Percentiles rank a stretch among this genome's conserved stretches.
Conservation (phyloP, 2,329 filamentous ascomycete genomes). For the Sporothrix curviconia region DNA sequence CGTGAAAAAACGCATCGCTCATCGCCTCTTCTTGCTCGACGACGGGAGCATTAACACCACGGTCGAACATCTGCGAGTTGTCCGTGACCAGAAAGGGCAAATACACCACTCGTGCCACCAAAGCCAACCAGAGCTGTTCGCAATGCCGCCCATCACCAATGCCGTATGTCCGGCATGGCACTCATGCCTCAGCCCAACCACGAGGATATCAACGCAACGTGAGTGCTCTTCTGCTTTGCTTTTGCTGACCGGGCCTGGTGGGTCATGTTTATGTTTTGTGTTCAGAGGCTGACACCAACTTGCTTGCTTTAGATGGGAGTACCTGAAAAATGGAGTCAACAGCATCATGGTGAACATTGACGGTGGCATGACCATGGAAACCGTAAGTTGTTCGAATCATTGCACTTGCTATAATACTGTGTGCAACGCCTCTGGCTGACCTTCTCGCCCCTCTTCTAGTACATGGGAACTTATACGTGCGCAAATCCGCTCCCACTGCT, state of each 20-base stretch:
- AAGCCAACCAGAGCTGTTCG: background rate
- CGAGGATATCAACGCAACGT: constrained; percentile 22
- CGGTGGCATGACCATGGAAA: constrained; percentile 88
- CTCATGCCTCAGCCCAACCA: constrained; percentile 17
- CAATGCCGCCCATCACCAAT: constrained; percentile 15
- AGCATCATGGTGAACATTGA: constrained; percentile 91
- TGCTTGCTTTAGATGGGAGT: constrained; percentile 63
- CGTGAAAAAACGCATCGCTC: no score
- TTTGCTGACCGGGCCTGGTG: no score
- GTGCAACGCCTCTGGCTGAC: background rate
- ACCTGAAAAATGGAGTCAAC: constrained; percentile 79
- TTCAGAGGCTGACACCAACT: no score
- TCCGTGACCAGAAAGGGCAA: no score
- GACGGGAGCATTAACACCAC: no score
- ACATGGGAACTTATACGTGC: constrained; percentile 95
- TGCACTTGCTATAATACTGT: background rate
- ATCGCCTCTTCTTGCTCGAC: no score
- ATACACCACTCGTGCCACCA: no score
- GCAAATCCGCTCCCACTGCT: constrained; percentile 19
- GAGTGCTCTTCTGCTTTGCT: constrained; percentile 10
- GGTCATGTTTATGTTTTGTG: background rate
- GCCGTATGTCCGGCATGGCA: constrained; percentile 3
- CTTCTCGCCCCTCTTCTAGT: constrained; percentile 40
- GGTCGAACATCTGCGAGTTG: no score
- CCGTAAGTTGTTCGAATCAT: constrained; percentile 44